Percentiles rank a stretch among this genome's conserved stretches.
phyloP scores from a whole-genome alignment of 2,329 filamentous ascomycete species.

The Parascedosporium putredinis region DNA sequence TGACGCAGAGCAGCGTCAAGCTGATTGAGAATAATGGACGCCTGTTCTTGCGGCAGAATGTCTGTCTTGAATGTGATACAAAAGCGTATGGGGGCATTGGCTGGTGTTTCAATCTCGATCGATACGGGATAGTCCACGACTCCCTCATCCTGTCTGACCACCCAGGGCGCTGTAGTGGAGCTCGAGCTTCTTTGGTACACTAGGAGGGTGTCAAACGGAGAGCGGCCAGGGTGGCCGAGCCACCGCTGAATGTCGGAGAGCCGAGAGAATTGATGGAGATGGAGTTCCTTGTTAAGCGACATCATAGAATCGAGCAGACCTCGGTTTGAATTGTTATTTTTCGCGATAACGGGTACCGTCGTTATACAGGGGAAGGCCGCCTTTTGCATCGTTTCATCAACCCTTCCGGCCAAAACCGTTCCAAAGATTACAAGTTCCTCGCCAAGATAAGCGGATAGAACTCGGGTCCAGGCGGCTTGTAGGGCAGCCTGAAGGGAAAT shows the following conservation, averaged over 20 bases:
- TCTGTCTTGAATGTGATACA: conserved; percentile 56
- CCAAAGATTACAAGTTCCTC: conserved; percentile 69
- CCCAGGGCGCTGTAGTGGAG: conserved; percentile 37
- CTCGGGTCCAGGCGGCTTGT: conserved; percentile 66
- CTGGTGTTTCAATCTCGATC: conserved; percentile 59
- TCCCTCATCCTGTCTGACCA: conserved; percentile 52
- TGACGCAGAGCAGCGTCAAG: conserved; percentile 57
- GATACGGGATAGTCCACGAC: conserved; percentile 71
- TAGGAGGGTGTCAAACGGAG: conserved; percentile 75
- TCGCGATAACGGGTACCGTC: conserved; percentile 64
- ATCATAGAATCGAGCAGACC: conserved; percentile 54
- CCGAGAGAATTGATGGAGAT: conserved; percentile 62
- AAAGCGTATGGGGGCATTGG: conserved; percentile 39
- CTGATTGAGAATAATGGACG: conserved; percentile 55
- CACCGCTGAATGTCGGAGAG: conserved; percentile 63
- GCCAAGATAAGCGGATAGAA: conserved; percentile 68
- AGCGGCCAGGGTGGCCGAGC: conserved; percentile 52
- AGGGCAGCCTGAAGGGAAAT: conserved; percentile 67
- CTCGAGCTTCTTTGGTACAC: conserved; percentile 59
- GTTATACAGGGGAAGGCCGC: conserved; percentile 70
- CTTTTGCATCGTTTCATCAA: conserved; percentile 44
- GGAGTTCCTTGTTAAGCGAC: conserved; percentile 50
- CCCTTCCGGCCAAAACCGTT: conserved; percentile 67
- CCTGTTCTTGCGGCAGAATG: conserved; percentile 59
- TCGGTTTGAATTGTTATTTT: conserved; percentile 40